A percentile compares a stretch with the other conserved stretches of the same genome.
phyloP scores from a whole-genome alignment of 1,284 basidiomycete species.

The Megacollybia platyphylla region DNA sequence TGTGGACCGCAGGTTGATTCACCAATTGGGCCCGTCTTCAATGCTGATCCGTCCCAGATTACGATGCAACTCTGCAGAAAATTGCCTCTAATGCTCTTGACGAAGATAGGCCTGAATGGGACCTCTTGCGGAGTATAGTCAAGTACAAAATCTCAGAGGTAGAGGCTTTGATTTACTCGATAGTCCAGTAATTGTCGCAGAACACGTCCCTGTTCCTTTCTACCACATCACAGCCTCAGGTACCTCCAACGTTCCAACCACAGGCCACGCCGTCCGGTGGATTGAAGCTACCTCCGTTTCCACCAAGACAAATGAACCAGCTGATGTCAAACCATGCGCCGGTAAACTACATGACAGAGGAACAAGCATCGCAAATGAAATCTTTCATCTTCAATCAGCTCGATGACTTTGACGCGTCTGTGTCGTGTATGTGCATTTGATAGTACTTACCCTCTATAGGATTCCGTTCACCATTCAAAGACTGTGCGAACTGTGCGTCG shows the following conservation, averaged over 20 bases:
- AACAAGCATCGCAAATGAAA: conserved; percentile 53
- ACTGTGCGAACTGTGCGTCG: conserved; percentile 72
- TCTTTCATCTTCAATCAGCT: conserved; percentile 50
- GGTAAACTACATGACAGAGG: conserved; percentile 46
- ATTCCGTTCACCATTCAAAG: conserved; percentile 87
- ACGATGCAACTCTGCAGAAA: not conserved
- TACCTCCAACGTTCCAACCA: conserved; percentile 28
- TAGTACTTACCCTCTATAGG: conserved; percentile 3
- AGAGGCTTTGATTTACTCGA: conserved; percentile 6
- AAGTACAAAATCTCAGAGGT: conserved; percentile 62
- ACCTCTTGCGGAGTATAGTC: conserved; percentile 54
- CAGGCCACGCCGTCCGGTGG: conserved; percentile 42
- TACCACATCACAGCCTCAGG: conserved; percentile 24
- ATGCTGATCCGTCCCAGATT: not conserved
- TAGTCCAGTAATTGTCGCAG: conserved; percentile 20
- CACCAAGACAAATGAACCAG: conserved; percentile 39
- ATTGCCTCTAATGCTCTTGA: not conserved
- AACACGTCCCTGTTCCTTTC: conserved; percentile 46
- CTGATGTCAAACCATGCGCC: conserved; percentile 39
- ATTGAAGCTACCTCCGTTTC: conserved; percentile 71
- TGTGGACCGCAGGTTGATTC: too few relatives aligned
- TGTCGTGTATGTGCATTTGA: conserved; percentile 10
- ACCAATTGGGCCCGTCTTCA: not conserved
- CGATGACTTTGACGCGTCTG: conserved; percentile 69
- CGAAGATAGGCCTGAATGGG: conserved; percentile 43